Evolutionary conservation across 768 basidiomycete genomes (phyloP).

Genomic region (Piloderma croceum): DNA sequence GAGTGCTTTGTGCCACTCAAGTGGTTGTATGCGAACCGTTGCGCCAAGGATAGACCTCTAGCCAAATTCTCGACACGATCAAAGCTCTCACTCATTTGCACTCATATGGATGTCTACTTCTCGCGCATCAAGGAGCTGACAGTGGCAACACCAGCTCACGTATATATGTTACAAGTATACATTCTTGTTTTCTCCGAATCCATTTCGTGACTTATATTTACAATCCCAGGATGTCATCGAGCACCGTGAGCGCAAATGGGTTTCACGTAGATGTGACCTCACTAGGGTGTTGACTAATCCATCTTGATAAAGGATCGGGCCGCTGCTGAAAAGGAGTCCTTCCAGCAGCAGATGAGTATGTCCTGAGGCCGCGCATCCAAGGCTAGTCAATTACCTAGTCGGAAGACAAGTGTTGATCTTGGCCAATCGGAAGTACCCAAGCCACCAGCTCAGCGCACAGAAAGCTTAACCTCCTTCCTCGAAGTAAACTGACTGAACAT

Average conservation of each 20-base stretch:
- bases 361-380: conserved; percentile 71
- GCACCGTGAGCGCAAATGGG: conserved; percentile 79
- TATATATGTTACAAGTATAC: conserved; percentile 91
- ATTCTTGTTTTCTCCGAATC: neutral
- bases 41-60: no score
- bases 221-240: conserved; percentile 78
- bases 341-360: conserved; percentile 64
- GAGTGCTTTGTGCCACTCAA: no score
- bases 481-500: conserved; percentile 61
- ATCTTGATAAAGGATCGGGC: conserved; percentile 68
- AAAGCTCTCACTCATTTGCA: conserved; percentile 81
- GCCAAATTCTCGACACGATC: conserved; percentile 69
- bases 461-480: conserved; percentile 70
- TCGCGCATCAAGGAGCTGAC: conserved; percentile 79
- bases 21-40: no score
- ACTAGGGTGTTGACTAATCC: conserved; percentile 5
- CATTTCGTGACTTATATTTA: conserved; percentile 5
- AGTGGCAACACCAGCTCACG: conserved; percentile 69
- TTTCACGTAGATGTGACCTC: conserved; percentile 41
- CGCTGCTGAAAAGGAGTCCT: conserved; percentile 52
- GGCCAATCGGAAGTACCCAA: conserved; percentile 41
- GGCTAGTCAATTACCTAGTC: conserved; percentile 45
- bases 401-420: conserved; percentile 48
- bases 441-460: conserved; percentile 51
- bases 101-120: conserved; percentile 92